Evolutionary conservation across 768 basidiomycete species (phyloP), one percentile per base, ranked within the genome.

Genomic region (Tephrocybe sp.): DNA sequence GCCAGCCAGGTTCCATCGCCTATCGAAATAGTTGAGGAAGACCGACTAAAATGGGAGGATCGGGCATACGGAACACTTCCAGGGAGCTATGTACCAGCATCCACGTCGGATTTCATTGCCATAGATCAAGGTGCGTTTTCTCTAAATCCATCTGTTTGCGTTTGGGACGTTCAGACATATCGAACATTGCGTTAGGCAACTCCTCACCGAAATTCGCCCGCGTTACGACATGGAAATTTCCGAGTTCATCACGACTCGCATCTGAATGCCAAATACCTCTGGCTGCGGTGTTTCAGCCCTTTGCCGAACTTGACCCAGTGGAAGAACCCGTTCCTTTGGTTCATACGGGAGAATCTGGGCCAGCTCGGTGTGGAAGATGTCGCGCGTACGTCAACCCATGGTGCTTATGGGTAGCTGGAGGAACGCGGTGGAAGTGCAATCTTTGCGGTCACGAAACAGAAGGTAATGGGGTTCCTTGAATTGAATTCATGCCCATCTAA

Each of bases 381-480:
- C 78, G 91, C 58, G 91, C 79, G 0, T 99, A 98, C 66, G 76
- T 99, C 59, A 98, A 98, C 63, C 89, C 94, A 0, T 98, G 93
- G 93, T 93, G 88, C 66, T 73, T 73, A 21, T 99, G 92, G 85
- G 70, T 80, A 17, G 79, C 87, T 8, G 90, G 90, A 2, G 97
- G 97, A 4, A 77, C 79, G 52, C 83, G 77, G 58, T 99, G 95
- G 92, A 84, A 78, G 60, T 99, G 97, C 66, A 98, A 98, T 74
- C 65, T 99, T 14, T 99, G 97, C 69, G 70, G 74, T 2, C 80
- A 85, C 57, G 83, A 88, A 62, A 93, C 90, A n/a, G 78, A 84
- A 73, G 94, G 96, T 95, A 30, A n/a, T n/a, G n/a, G 58, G 59
- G 86, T 62, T 28, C 37, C 14, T 48, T 32, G n/a, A 37, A 5